A percentile compares a stretch with the other conserved stretches of the same genome.
phyloP scores from a whole-genome alignment of 306 rosid genomes.

The Glycine soja region DNA sequence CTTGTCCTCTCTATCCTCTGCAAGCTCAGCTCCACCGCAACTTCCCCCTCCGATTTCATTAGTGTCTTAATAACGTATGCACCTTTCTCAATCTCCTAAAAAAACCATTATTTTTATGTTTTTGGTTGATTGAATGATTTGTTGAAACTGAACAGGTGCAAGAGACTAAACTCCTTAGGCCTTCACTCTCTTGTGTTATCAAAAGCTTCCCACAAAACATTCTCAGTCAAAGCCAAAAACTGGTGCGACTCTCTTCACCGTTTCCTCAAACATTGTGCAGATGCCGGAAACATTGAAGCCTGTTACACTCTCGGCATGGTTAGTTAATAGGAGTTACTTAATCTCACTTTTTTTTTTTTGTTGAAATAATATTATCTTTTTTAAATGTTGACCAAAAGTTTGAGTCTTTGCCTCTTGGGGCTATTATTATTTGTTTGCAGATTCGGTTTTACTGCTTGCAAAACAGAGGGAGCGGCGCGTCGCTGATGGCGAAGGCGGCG shows the following conservation, averaged over 20 bases:
- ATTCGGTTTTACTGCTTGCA: constrained; percentile 91
- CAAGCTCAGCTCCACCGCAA: constrained; percentile 68
- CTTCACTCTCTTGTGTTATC: constrained; percentile 64
- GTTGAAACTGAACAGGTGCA: constrained; percentile 64
- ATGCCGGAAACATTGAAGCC: constrained; percentile 91
- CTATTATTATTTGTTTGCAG: constrained; percentile 47
- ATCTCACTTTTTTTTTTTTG: neutral
- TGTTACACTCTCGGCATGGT: constrained; percentile 97
- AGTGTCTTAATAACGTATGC: constrained; percentile 76
- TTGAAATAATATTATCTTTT: neutral
- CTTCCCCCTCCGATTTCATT: constrained; percentile 72
- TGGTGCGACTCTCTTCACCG: constrained; percentile 87
- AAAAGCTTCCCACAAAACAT: constrained; percentile 65
- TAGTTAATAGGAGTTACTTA: neutral
- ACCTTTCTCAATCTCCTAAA: neutral
- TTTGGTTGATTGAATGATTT: constrained; percentile 16
- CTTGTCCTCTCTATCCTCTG: constrained; percentile 71
- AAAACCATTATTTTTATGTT: neutral
- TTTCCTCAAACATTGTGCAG: constrained; percentile 78
- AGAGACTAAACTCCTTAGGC: constrained; percentile 69
- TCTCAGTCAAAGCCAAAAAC: constrained; percentile 61
- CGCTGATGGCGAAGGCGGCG: constrained; percentile 91
- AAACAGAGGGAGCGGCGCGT: constrained; percentile 82
- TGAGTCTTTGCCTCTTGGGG: neutral
- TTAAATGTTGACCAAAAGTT: neutral